These are phyloP conservation scores for Dictyostelium brefeldianum DNA, from an alignment of 78 protist genomes.

Conservation along the genomic window DNA sequence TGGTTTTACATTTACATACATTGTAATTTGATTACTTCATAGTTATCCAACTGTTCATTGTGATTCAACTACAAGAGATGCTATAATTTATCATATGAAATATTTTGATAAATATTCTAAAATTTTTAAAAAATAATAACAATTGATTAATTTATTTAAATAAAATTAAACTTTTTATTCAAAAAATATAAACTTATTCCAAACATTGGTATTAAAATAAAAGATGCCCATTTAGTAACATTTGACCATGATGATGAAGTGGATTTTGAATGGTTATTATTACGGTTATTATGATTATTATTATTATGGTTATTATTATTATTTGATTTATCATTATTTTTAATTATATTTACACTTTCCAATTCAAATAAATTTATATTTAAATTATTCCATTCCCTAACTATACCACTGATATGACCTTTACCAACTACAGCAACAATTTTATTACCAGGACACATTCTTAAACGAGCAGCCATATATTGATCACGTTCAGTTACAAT, in stretches of 20 bases:
- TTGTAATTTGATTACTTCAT: not conserved
- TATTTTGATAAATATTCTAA: not conserved
- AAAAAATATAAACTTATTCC: constrained; percentile 16
- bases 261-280: not conserved
- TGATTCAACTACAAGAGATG: not conserved
- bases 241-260: not conserved
- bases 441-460: constrained; percentile 71
- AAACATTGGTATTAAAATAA: constrained; percentile 44
- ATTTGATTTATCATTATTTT: not conserved
- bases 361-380: constrained; percentile 32
- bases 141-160: not conserved
- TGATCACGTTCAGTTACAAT: constrained; percentile 79
- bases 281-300: no score
- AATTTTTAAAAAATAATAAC: no score
- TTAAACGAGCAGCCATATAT: constrained; percentile 69
- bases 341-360: constrained; percentile 34
- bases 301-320: not conserved
- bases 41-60: not conserved
- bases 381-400: constrained; percentile 60
- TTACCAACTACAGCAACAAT: constrained; percentile 77
- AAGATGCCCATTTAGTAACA: constrained; percentile 67
- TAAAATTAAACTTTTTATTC: constrained; percentile 32
- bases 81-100: constrained; percentile 20
- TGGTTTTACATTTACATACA: not conserved
- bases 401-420: constrained; percentile 67